Evolutionary conservation across 306 rosid species (phyloP).

Genomic region (Prinsepia uniflora): DNA sequence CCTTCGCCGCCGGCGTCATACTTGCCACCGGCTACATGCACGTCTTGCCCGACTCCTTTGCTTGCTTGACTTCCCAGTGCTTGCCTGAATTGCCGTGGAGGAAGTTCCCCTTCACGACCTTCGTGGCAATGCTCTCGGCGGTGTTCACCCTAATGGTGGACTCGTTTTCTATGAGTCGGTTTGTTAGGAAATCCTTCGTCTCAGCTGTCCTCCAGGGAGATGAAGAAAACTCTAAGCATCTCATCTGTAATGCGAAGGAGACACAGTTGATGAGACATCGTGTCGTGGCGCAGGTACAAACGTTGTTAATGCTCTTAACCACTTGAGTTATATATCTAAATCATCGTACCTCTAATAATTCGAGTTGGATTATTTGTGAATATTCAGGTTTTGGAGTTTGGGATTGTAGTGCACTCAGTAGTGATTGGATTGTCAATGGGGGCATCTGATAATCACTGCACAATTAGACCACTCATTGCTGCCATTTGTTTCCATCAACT

Average conservation of each 20-base stretch:
- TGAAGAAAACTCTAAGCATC: neutral
- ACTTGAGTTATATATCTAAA: neutral
- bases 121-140: constrained; percentile 59
- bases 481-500: constrained; percentile 80
- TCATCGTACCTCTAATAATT: too few species aligned
- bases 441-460: constrained; percentile 68
- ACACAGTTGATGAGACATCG: constrained; percentile 40
- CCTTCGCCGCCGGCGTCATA: constrained; percentile 64
- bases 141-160: constrained; percentile 52
- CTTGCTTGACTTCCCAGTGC: constrained; percentile 36
- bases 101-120: constrained; percentile 53
- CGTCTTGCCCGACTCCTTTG: constrained; percentile 58
- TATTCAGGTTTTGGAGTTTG: constrained; percentile 57
- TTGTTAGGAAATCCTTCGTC: constrained; percentile 24
- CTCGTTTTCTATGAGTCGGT: constrained; percentile 42
- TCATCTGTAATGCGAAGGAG: neutral
- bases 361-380: neutral
- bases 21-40: constrained; percentile 80
- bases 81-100: constrained; percentile 55
- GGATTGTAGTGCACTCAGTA: constrained; percentile 75
- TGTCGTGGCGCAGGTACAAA: constrained; percentile 55
- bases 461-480: constrained; percentile 60
- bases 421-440: constrained; percentile 78
- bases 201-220: neutral
- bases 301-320: neutral